Percentiles rank a stretch among this genome's conserved stretches.
Conservation (phyloP, 1,139 yeast species). For the Magnusiomyces tetraspermus region DNA sequence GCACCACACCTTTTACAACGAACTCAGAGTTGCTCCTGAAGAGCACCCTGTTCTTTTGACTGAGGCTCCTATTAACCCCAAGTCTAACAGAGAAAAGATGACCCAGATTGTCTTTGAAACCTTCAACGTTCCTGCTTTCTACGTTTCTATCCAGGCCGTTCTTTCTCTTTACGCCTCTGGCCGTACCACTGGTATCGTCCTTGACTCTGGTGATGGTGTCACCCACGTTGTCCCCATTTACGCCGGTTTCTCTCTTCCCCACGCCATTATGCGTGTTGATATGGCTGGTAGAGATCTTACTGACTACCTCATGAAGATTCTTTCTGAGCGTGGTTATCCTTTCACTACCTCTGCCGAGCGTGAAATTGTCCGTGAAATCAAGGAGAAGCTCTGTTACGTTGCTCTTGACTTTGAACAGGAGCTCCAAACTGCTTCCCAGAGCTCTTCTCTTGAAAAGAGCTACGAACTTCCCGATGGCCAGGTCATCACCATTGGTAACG, state of each 20-base stretch:
- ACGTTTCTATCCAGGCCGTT: slow-evolving; percentile 97
- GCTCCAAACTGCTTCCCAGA: slow-evolving; percentile 98
- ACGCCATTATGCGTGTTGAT: slow-evolving; percentile 97
- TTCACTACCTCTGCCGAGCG: slow-evolving; percentile 99
- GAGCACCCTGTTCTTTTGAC: slow-evolving; percentile 97
- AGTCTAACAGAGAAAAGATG: slow-evolving; percentile 99
- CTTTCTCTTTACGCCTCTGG: slow-evolving; percentile 97
- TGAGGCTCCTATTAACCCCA: slow-evolving; percentile 99
- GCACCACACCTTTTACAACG: slow-evolving; percentile 97
- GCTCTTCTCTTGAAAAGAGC: slow-evolving; percentile 95
- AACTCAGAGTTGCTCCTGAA: slow-evolving; percentile 96
- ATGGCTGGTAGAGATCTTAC: slow-evolving; percentile 99
- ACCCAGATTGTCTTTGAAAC: slow-evolving; percentile 98
- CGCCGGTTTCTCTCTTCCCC: slow-evolving; percentile 99
- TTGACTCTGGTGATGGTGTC: slow-evolving; percentile 99
- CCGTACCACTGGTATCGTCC: slow-evolving; percentile 99
- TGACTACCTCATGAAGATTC: slow-evolving; percentile 96
- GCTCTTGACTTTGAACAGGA: slow-evolving; percentile 96
- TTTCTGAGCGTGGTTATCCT: slow-evolving; percentile 97
- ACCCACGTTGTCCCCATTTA: slow-evolving; percentile 99
- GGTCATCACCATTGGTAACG: slow-evolving; percentile 98
- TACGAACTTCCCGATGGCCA: slow-evolving; percentile 99
- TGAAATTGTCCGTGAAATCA: slow-evolving; percentile 98
- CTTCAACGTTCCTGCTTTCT: slow-evolving; percentile 98
- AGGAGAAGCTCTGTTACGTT: slow-evolving; percentile 97